Base-by-base conservation (phyloP, 2,329 filamentous ascomycete genomes). In the Fusarium cyanostomum region DNA sequence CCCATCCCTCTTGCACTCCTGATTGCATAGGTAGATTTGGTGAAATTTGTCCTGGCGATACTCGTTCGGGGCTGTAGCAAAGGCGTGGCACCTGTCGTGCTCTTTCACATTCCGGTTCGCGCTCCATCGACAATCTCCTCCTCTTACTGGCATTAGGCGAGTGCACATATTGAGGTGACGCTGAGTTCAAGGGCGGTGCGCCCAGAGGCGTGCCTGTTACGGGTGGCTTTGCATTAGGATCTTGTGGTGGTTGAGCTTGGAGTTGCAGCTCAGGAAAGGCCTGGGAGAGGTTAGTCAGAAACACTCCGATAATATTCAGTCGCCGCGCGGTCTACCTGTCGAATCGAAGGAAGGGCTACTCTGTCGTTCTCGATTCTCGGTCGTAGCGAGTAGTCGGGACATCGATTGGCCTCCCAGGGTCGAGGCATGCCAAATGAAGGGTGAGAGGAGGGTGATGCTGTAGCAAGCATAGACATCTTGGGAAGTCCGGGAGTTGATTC, bases 391-490 rank as follows among this genome's bases (percentile, higher is more conserved):
- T 73, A 75, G 27, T 79, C 77, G 28, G 74, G 57, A 15, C 73
- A 68, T 49, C 76, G 72, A 59, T 70, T 56, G 28, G 75, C 70
- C 49, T 79, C 76, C 80, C 79, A 82, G 15, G 73, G 66, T 30
- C 74, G 74, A 28, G 79, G 76, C 48, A 73, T 73, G 60, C 73
- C 74, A 67, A 81, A 82, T 30, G 73, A 73, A 46, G 77, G 70
- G 59, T 80, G 77, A 33, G 78, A 72, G 49, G 78, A 72, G 12
- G 80, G 75, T 48, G 78, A 73, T 59, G 80, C 72, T 74, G 82
- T 83, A 61, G 80, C 77, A 67, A 84, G 75, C 71, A 79, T 80
- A 71, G 81, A 82, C 81, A 84, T 84, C 37, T 79, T 82, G 72
- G 71, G 58, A 62, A 66, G 56, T 69, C 65, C 39, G 59, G 63